These are phyloP conservation scores for Golubevia sp. DNA, from an alignment of 1,284 basidiomycete species.

Conservation along the genomic window DNA sequence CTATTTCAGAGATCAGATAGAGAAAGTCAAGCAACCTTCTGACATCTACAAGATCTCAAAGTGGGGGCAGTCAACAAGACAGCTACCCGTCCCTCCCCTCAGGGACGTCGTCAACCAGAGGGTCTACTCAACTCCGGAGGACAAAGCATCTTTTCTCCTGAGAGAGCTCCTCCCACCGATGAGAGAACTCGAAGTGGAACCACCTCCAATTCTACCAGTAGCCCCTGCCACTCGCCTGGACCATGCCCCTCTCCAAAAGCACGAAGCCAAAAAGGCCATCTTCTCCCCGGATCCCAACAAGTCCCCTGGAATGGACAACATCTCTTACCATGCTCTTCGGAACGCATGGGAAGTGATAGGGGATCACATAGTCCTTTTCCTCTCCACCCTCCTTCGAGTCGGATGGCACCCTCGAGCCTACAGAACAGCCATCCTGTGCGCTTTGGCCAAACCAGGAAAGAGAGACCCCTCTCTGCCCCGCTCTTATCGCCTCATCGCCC, in stretches of 20 bases:
- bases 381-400: too few species aligned
- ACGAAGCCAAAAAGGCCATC: not conserved
- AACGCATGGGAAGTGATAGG: slow-evolving; percentile 1
- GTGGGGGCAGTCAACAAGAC: not conserved
- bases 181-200: not conserved
- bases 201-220: not conserved
- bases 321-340: not conserved
- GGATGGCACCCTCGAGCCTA: too few species aligned
- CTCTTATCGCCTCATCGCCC: not conserved
- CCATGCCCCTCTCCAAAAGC: not conserved
- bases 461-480: slow-evolving; percentile 2
- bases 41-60: not conserved
- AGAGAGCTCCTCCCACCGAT: not conserved
- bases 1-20: too few species aligned
- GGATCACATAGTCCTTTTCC: not conserved
- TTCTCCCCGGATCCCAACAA: slow-evolving; percentile 2
- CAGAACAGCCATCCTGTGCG: not conserved
- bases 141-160: not conserved
- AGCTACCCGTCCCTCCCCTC: not conserved
- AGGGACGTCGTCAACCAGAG: not conserved
- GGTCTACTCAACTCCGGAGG: not conserved
- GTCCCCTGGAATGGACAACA: slow-evolving; percentile 4
- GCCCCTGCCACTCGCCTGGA: not conserved
- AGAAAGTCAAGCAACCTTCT: too few species aligned
- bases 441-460: not conserved